These are phyloP conservation scores for Dipodascus albidus DNA, from an alignment of 805 yeast species.

Conservation along the genomic window DNA sequence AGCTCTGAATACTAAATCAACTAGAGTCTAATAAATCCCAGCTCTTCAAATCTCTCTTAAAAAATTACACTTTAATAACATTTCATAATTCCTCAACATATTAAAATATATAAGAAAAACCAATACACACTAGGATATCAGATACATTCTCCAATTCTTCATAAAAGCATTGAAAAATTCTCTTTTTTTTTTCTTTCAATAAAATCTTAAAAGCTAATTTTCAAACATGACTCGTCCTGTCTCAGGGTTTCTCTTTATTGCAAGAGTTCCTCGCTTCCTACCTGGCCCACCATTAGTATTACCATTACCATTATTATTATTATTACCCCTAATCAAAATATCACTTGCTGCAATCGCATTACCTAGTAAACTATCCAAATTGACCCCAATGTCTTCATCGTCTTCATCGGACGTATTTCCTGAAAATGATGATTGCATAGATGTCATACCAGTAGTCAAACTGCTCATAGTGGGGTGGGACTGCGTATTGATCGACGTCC, in stretches of 20 bases:
- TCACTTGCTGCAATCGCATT: constrained; percentile 21
- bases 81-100: too few species aligned
- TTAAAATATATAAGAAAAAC: too few species aligned
- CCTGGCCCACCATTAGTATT: too few species aligned
- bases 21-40: too few species aligned
- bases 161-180: too few species aligned
- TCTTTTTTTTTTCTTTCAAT: too few species aligned
- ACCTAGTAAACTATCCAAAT: constrained; percentile 2
- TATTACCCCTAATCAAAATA: background rate
- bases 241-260: background rate
- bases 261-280: background rate
- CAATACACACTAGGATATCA: too few species aligned
- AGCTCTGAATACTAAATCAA: too few species aligned
- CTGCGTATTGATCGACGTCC: background rate
- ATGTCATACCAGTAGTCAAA: constrained; percentile 1
- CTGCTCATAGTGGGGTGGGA: background rate
- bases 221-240: background rate
- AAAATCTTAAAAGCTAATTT: background rate
- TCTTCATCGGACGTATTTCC: background rate
- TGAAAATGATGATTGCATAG: background rate
- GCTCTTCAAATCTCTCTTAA: too few species aligned
- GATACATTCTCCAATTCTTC: too few species aligned
- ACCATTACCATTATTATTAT: background rate
- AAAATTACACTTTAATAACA: too few species aligned
- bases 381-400: constrained; percentile 2